Base-by-base conservation (phyloP, 106 monocot genomes). In the Ottelia alismoides region DNA sequence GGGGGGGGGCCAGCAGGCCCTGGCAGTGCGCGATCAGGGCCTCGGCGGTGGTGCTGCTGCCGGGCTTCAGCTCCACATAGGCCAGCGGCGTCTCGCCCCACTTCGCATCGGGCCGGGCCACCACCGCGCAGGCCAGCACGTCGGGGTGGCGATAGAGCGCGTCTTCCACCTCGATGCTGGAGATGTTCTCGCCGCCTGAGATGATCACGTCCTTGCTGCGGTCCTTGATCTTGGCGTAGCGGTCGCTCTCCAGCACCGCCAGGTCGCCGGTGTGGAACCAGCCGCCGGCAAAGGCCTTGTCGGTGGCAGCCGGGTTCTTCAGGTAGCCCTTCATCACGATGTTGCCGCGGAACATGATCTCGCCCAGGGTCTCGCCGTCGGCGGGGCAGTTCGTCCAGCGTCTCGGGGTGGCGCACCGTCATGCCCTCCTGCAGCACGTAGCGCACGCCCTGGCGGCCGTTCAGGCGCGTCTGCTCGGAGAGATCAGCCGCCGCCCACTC, bases 131-230 rank as follows among this genome's bases (percentile, higher is more conserved):
- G 51, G 87, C 87, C 4, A 58, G 10, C 25, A 93, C 77, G 51
- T 40, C 43, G 47, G 76, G 72, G 50, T 83, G 83, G 30, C 28
- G 28, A 54, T 77, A 77, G 11, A 93, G 57, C 55, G 72, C 83
- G 1, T 27, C 23, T 72, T 93, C 92, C 53, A 93, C 87, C 65
- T 93, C 92, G 1, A 83, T 75, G 70, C 92, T 93, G 58, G 87
- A 83, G 56, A 93, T 87, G 65, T 93, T 93, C 83, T 93, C 92
- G 0, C 92, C 92, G 3, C 92, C 92, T 9, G 83, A 87, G 21
- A 87, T 93, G 56, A 93, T 93, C 35, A 87, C 80, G 67, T 93
- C 87, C 61, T 93, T 93, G 2, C 68, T 70, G 57, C 87, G 61
- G 48, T 93, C 87, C 65, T 83, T 92, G 47, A 93, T 73, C 61